Evolutionary conservation across 768 basidiomycete genomes (phyloP).

Genomic region (Agrocybe praecox): DNA sequence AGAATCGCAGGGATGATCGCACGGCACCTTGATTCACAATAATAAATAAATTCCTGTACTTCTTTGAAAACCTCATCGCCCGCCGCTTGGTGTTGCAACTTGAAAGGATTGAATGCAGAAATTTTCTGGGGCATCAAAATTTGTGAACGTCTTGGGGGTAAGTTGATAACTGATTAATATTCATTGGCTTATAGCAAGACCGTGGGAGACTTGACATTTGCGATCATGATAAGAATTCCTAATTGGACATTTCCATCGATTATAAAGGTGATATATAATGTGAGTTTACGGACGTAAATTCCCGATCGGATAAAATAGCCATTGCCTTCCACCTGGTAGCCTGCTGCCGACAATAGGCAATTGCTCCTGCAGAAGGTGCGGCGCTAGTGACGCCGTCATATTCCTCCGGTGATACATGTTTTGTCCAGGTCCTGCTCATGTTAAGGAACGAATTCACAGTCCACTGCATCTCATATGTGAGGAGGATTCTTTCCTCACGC

Average conservation of each 20-base stretch:
- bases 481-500: conserved; percentile 8
- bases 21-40: neutral
- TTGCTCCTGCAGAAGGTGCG: neutral
- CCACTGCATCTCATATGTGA: conserved; percentile 2
- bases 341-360: neutral
- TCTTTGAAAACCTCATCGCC: neutral
- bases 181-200: too few species aligned
- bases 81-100: neutral
- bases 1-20: neutral
- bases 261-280: too few species aligned
- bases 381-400: neutral
- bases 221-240: too few species aligned
- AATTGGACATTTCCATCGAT: too few species aligned
- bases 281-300: neutral
- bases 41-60: neutral
- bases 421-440: neutral
- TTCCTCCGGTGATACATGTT: neutral
- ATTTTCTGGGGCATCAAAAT: too few species aligned
- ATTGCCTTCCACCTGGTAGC: neutral
- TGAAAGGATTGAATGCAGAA: neutral
- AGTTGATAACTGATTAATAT: too few species aligned
- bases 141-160: too few species aligned
- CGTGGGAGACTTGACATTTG: neutral
- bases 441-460: neutral
- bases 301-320: neutral